phyloP scores from a whole-genome alignment of 1,139 yeast genomes.

The Pneumocystis sp. region DNA sequence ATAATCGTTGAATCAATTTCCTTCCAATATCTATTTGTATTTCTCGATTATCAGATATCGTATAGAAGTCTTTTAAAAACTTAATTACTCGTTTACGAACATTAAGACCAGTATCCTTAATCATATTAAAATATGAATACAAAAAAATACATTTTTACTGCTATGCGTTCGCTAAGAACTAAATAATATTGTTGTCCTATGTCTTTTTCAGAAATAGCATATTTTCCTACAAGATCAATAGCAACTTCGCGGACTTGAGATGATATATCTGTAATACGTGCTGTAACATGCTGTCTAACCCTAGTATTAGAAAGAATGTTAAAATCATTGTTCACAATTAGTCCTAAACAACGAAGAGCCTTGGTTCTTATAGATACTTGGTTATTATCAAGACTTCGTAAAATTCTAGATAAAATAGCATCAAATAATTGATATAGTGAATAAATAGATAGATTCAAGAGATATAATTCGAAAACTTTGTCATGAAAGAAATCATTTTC shows the following conservation, averaged over 20 bases:
- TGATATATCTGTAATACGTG: slow-evolving; percentile 42
- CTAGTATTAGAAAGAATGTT: slow-evolving; percentile 34
- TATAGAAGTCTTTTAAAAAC: slow-evolving; percentile 38
- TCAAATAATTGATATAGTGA: slow-evolving; percentile 36
- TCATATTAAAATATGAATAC: slow-evolving; percentile 3
- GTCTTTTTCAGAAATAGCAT: slow-evolving; percentile 32
- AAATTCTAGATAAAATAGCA: slow-evolving; percentile 36
- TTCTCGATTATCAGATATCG: slow-evolving; percentile 21
- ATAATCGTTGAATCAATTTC: slow-evolving; percentile 38
- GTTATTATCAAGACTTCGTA: slow-evolving; percentile 35
- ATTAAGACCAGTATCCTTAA: slow-evolving; percentile 45
- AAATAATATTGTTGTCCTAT: slow-evolving; percentile 35
- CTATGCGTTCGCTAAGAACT: slow-evolving; percentile 32
- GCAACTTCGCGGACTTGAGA: slow-evolving; percentile 66
- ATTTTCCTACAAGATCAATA: slow-evolving; percentile 47
- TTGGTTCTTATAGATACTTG: slow-evolving; percentile 50
- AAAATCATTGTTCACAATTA: slow-evolving; percentile 39
- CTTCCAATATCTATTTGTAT: slow-evolving; percentile 35
- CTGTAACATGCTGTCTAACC: slow-evolving; percentile 40
- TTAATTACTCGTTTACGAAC: slow-evolving; percentile 52
- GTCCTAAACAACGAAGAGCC: slow-evolving; percentile 45
- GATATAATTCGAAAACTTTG: neutral
- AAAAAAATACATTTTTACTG: neutral
- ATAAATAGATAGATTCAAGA: slow-evolving; percentile 6
- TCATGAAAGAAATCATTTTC: slow-evolving; percentile 18